These are phyloP conservation scores for Podila clonocystis DNA, from an alignment of 192 early-diverging fungal species.

Conservation along the genomic window DNA sequence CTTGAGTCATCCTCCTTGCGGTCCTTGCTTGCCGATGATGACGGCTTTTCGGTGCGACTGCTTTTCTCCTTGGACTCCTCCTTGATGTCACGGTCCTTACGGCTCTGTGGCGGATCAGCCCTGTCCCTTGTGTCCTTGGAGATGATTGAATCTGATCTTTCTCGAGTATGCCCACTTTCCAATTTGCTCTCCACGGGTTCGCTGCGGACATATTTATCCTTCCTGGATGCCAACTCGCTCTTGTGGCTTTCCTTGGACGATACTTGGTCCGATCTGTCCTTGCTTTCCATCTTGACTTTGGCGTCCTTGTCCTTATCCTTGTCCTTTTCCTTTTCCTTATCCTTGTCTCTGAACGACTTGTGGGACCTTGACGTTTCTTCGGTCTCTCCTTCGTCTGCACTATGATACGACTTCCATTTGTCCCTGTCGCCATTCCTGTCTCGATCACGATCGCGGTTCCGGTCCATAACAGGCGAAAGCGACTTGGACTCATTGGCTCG, in stretches of 20 bases:
- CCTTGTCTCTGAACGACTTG: conserved; percentile 9
- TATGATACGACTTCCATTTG: conserved; percentile 10
- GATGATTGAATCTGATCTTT: background rate
- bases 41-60: conserved; percentile 8
- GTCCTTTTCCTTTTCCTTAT: background rate
- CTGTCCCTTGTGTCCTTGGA: background rate
- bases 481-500: conserved; percentile 26
- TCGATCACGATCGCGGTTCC: background rate
- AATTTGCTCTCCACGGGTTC: background rate
- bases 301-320: background rate
- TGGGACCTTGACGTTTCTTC: conserved; percentile 3
- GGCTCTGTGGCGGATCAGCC: no score
- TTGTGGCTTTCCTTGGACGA: background rate
- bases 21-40: conserved; percentile 4
- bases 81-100: conserved; percentile 20
- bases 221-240: conserved; percentile 24
- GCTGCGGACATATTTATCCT: background rate
- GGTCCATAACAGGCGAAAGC: conserved; percentile 23
- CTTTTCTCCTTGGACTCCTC: conserved; percentile 18
- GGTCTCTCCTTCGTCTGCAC: conserved; percentile 26
- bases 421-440: conserved; percentile 10
- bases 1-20: conserved; percentile 19
- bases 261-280: background rate
- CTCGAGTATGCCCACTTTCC: background rate
- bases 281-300: background rate